phyloP scores from a whole-genome alignment of 148 eudicot species.

The Persicaria maculosa region DNA sequence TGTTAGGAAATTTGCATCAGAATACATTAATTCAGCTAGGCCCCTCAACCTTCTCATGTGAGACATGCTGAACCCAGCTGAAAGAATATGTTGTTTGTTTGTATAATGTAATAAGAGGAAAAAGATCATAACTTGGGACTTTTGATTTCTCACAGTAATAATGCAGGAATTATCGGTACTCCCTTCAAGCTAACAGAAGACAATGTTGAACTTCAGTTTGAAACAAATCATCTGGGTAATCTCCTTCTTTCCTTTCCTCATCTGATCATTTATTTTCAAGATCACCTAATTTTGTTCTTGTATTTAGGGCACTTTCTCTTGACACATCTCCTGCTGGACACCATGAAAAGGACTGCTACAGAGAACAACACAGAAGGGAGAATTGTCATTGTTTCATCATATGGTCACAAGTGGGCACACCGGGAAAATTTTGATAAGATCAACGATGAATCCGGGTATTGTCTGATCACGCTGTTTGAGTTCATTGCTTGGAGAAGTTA shows the following conservation, averaged over 20 bases:
- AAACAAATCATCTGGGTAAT: constrained; percentile 81
- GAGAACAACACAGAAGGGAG: constrained; percentile 68
- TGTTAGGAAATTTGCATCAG: constrained; percentile 66
- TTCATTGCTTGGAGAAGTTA: neutral
- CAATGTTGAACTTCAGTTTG: constrained; percentile 79
- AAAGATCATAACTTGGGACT: neutral
- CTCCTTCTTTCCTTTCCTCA: neutral
- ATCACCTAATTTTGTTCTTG: neutral
- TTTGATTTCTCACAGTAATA: constrained; percentile 43
- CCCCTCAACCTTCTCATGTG: constrained; percentile 85
- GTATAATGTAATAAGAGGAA: neutral
- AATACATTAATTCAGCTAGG: constrained; percentile 47
- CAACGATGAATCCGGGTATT: constrained; percentile 55
- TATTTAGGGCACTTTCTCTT: constrained; percentile 69
- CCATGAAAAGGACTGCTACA: constrained; percentile 61
- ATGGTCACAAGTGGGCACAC: constrained; percentile 44
- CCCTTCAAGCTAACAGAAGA: constrained; percentile 73
- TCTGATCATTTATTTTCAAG: neutral
- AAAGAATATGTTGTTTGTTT: neutral
- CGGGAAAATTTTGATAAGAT: constrained; percentile 66
- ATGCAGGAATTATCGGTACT: constrained; percentile 90
- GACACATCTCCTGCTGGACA: constrained; percentile 71
- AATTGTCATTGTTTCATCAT: constrained; percentile 70
- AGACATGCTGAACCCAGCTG: constrained; percentile 16
- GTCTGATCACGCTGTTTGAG: too few relatives aligned